Base-by-base conservation (phyloP, 495 filamentous ascomycete genomes). In the Penicillium antarcticum region DNA sequence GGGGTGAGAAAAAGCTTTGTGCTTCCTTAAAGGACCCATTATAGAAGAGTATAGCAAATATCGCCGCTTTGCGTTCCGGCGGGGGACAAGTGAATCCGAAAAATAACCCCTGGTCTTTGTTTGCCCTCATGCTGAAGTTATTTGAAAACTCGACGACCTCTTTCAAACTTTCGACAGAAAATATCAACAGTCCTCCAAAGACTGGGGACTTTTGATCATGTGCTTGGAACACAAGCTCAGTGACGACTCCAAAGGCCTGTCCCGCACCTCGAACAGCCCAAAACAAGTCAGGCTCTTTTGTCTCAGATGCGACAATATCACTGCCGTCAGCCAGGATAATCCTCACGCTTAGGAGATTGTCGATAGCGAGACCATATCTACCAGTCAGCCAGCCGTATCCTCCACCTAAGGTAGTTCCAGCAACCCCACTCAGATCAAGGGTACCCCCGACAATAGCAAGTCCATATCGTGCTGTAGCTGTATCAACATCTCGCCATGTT, bases 381-480 rank as follows among this genome's bases (percentile, higher is more conserved):
- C 71, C 70, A 3, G 62, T 60, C 10, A 82, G 62, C 55, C 67
- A 71, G 9, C 79, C 77, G 52, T 75, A 77, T 4, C 81, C 80
- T 4, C 77, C 79, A 13, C 79, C 79, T 0, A 83, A 65, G 1
- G 75, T 78, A 23, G 78, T 53, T 1, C 80, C 79, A 23, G 21
- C 21, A 23, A 23, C 21, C 21, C 21, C 21, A 23, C 21, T 23
- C 5, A 23, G 21, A 5, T 23, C 21, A 23, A 5, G 72, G 74
- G 77, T 80, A 13, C 75, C 72, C 5, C 77, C 79, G 8, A 82
- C 79, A 21, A 67, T 70, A 1, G 77, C 78, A 2, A 82, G 62
- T 6, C 69, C 71, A 48, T 75, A 58, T 10, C 66, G 55, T 11
- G 49, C 72, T 4, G 72, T 63, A 2, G 70, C 75, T 2, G 48